phyloP scores from a whole-genome alignment of 2,329 filamentous ascomycete genomes.

The Delphinella strobiligena region DNA sequence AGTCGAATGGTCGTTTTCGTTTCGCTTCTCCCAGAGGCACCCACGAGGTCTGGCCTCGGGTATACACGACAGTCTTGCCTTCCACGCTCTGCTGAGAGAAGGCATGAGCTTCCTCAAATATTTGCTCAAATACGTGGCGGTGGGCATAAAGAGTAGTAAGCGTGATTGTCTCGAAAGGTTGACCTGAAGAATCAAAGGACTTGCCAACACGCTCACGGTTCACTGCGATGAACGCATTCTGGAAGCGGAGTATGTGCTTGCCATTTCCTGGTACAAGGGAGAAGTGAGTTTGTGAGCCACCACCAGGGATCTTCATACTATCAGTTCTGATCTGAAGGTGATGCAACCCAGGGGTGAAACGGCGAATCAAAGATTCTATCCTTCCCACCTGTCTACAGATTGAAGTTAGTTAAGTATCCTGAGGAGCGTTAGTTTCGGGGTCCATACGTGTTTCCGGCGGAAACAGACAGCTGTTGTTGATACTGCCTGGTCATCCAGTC shows the following conservation, averaged over 20 bases:
- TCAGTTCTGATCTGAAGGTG: slow-evolving; percentile 55
- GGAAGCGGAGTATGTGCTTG: slow-evolving; percentile 75
- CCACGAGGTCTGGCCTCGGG: slow-evolving; percentile 76
- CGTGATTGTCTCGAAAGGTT: slow-evolving; percentile 88
- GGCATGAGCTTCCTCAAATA: slow-evolving; percentile 77
- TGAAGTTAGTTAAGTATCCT: not conserved
- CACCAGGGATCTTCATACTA: slow-evolving; percentile 49
- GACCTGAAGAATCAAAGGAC: slow-evolving; percentile 66
- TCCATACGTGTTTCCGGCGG: slow-evolving; percentile 37
- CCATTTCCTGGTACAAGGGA: slow-evolving; percentile 85
- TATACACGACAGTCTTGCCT: slow-evolving; percentile 88
- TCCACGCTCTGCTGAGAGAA: slow-evolving; percentile 71
- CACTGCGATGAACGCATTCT: slow-evolving; percentile 76
- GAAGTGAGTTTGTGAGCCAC: slow-evolving; percentile 67
- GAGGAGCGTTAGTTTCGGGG: too few species aligned
- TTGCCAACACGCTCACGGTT: slow-evolving; percentile 73
- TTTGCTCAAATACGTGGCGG: slow-evolving; percentile 75
- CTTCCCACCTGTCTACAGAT: slow-evolving; percentile 21
- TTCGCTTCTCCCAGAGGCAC: slow-evolving; percentile 70
- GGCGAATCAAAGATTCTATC: slow-evolving; percentile 42
- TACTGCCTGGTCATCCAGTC: slow-evolving; percentile 71
- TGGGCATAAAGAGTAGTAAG: slow-evolving; percentile 85
- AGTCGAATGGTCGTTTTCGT: slow-evolving; percentile 74
- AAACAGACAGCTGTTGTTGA: slow-evolving; percentile 25
- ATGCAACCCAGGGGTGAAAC: slow-evolving; percentile 48